phyloP scores from a whole-genome alignment of 202 grass and related monocot genomes.

The Carex arenaria region DNA sequence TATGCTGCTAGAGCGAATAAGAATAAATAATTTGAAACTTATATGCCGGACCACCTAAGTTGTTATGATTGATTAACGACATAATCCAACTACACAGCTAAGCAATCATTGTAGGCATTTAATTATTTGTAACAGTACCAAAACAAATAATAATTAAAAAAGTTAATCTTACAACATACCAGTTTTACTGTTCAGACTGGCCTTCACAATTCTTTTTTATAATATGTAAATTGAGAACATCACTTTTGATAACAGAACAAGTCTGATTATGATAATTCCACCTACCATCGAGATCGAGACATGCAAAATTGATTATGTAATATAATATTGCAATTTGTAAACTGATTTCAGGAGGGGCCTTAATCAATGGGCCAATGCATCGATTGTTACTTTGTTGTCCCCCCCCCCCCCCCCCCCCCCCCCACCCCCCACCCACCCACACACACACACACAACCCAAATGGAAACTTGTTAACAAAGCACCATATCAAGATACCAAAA shows the following conservation, averaged over 20 bases:
- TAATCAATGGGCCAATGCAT: background rate
- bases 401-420: too few species aligned
- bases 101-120: constrained; percentile 17
- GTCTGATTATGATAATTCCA: background rate
- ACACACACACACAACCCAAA: background rate
- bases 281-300: background rate
- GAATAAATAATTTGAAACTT: background rate
- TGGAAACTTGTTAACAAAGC: background rate
- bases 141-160: background rate
- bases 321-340: background rate
- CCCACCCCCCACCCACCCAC: too few species aligned
- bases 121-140: background rate
- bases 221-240: background rate
- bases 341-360: background rate
- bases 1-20: background rate
- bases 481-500: background rate
- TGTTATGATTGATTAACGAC: background rate
- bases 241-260: background rate
- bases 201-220: background rate
- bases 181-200: background rate
- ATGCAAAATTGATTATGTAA: background rate
- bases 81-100: constrained; percentile 14
- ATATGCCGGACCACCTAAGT: background rate
- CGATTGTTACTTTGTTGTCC: background rate
- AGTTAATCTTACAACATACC: background rate